Percentiles rank a stretch among this genome's conserved stretches.
These are phyloP conservation scores for Fusarium marasasianum DNA, from an alignment of 2,329 filamentous ascomycete species.

Conservation along the genomic window DNA sequence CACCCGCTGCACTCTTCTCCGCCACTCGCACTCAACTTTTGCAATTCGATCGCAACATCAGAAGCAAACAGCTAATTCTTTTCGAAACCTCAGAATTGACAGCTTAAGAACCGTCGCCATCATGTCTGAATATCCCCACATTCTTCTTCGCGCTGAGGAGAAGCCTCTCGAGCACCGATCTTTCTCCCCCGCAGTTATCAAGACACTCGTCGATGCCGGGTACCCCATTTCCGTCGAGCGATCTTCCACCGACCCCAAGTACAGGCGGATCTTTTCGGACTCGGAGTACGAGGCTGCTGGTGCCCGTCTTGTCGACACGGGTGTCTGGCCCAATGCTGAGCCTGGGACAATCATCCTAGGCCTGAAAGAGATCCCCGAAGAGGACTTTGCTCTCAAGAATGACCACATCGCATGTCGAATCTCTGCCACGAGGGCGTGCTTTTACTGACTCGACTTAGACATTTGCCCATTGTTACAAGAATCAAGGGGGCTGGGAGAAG, in stretches of 20 bases:
- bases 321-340: slow-evolving; percentile 74
- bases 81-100: slow-evolving; percentile 2
- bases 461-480: slow-evolving; percentile 80
- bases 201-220: slow-evolving; percentile 70
- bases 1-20: background rate
- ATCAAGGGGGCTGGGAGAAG: slow-evolving; percentile 80
- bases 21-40: background rate
- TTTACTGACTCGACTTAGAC: slow-evolving; percentile 47
- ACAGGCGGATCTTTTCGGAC: slow-evolving; percentile 73
- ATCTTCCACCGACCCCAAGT: slow-evolving; percentile 53
- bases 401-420: slow-evolving; percentile 36
- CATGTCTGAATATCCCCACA: slow-evolving; percentile 44
- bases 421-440: too few relatives aligned
- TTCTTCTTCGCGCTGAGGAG: slow-evolving; percentile 68
- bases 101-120: slow-evolving; percentile 5
- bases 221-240: slow-evolving; percentile 76
- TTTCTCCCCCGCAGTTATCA: slow-evolving; percentile 57
- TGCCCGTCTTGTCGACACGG: slow-evolving; percentile 71
- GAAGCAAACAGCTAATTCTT: slow-evolving; percentile 8
- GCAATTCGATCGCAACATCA: background rate
- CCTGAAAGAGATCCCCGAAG: slow-evolving; percentile 81
- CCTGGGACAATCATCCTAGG: slow-evolving; percentile 77
- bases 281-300: slow-evolving; percentile 70
- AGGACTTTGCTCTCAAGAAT: slow-evolving; percentile 62
- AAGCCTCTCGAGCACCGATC: slow-evolving; percentile 58